phyloP scores from a whole-genome alignment of 768 basidiomycete genomes.

The Rhodosporidiobolus odoratus region DNA sequence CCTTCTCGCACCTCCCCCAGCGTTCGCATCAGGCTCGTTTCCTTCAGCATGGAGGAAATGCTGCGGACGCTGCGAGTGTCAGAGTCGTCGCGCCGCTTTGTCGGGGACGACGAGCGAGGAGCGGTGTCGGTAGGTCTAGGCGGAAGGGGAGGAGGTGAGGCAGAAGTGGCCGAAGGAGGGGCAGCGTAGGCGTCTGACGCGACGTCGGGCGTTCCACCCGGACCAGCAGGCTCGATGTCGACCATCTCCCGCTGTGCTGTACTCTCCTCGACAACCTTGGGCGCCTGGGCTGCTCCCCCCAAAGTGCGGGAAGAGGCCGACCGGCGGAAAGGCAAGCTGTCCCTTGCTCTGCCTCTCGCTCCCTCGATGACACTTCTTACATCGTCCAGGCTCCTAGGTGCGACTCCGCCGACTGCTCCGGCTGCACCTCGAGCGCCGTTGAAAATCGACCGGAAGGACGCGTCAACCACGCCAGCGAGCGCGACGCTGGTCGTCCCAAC shows the following conservation, averaged over 20 bases:
- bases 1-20: conserved; percentile 18
- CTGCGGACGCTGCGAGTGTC: conserved; percentile 72
- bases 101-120: not conserved
- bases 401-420: conserved; percentile 48
- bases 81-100: conserved; percentile 42
- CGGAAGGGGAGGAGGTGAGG: conserved; percentile 37
- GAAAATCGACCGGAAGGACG: conserved; percentile 75
- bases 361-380: conserved; percentile 42
- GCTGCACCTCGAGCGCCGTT: conserved; percentile 38
- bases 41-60: conserved; percentile 48
- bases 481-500: conserved; percentile 72
- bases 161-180: conserved; percentile 26
- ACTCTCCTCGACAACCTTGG: conserved; percentile 43
- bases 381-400: conserved; percentile 57
- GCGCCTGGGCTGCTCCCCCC: conserved; percentile 27
- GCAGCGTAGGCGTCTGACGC: not conserved
- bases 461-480: conserved; percentile 70
- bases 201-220: conserved; percentile 2
- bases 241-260: conserved; percentile 41
- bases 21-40: conserved; percentile 6
- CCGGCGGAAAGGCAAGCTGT: conserved; percentile 9
- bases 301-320: conserved; percentile 6
- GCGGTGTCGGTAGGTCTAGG: not conserved
- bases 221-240: conserved; percentile 5
- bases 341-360: conserved; percentile 18